These are phyloP conservation scores for Chrysanthemum makinoi DNA, from an alignment of 129 eudicot species.

Conservation along the genomic window DNA sequence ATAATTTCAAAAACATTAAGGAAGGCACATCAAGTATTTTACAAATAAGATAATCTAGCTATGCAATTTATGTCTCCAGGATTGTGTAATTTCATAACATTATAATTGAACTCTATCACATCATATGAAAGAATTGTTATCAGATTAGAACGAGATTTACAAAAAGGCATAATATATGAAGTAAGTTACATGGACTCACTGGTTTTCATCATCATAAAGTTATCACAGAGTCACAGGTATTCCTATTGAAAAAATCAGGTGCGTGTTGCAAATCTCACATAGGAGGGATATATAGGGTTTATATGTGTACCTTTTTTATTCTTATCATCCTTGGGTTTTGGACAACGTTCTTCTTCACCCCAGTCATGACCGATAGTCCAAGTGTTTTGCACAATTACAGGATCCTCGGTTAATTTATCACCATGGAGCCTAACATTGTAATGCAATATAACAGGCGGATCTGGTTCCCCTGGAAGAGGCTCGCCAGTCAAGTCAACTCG, in stretches of 20 bases:
- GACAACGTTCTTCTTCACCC: slow-evolving; percentile 98
- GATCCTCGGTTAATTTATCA: slow-evolving; percentile 82
- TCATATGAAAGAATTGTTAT: too few species aligned
- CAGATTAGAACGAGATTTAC: too few species aligned
- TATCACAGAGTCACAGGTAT: not conserved
- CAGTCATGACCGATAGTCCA: slow-evolving; percentile 94
- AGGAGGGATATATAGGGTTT: not conserved
- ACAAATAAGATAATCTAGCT: not conserved
- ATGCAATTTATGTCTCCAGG: too few species aligned
- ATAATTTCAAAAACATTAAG: too few species aligned
- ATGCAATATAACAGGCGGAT: slow-evolving; percentile 88
- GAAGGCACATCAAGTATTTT: not conserved
- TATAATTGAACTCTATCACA: too few species aligned
- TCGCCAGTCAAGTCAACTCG: slow-evolving; percentile 87
- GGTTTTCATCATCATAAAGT: not conserved
- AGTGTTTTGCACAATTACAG: slow-evolving; percentile 93
- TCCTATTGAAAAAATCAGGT: too few species aligned
- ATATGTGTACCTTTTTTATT: slow-evolving; percentile 61
- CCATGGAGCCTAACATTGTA: slow-evolving; percentile 95
- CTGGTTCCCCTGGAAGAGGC: slow-evolving; percentile 92
- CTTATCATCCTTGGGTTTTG: slow-evolving; percentile 55
- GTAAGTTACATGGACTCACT: not conserved
- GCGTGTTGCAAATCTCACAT: too few species aligned
- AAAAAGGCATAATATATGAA: too few species aligned
- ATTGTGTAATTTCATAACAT: too few species aligned